Evolutionary conservation across 345 rosid genomes (phyloP).

Genomic region (Erysimum cheiranthoides): DNA sequence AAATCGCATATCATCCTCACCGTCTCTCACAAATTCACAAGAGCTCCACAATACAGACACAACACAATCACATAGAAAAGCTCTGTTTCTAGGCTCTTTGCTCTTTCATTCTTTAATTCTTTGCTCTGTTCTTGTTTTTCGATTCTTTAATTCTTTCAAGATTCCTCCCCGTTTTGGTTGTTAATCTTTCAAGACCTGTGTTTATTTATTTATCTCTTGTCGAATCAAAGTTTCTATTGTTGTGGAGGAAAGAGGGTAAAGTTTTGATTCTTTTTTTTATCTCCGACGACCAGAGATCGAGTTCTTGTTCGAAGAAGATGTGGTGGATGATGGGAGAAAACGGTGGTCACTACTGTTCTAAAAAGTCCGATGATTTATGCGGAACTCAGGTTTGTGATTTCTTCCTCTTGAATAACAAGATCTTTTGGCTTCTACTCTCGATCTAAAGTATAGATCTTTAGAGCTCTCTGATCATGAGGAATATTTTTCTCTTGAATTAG

Average conservation of each 20-base stretch:
- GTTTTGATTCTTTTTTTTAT: background rate
- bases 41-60: conserved; percentile 32
- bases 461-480: background rate
- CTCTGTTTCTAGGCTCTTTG: conserved; percentile 27
- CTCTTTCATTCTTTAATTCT: conserved; percentile 33
- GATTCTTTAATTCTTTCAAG: background rate
- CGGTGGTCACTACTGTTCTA: conserved; percentile 93
- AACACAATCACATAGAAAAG: conserved; percentile 7
- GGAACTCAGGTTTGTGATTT: conserved; percentile 66
- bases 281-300: conserved; percentile 28
- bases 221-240: background rate
- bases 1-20: conserved; percentile 15
- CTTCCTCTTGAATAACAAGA: conserved; percentile 15
- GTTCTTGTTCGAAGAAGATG: conserved; percentile 56
- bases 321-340: conserved; percentile 98
- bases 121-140: conserved; percentile 22
- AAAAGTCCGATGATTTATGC: conserved; percentile 88
- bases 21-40: background rate
- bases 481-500: conserved; percentile 2
- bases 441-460: conserved; percentile 35
- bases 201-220: conserved; percentile 1
- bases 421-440: conserved; percentile 24
- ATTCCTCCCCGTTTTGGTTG: background rate
- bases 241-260: background rate
- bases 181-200: conserved; percentile 11